A percentile compares a stretch with the other conserved stretches of the same genome.
phyloP scores from a whole-genome alignment of 2,329 filamentous ascomycete species.

The Colletotrichum noveboracense region DNA sequence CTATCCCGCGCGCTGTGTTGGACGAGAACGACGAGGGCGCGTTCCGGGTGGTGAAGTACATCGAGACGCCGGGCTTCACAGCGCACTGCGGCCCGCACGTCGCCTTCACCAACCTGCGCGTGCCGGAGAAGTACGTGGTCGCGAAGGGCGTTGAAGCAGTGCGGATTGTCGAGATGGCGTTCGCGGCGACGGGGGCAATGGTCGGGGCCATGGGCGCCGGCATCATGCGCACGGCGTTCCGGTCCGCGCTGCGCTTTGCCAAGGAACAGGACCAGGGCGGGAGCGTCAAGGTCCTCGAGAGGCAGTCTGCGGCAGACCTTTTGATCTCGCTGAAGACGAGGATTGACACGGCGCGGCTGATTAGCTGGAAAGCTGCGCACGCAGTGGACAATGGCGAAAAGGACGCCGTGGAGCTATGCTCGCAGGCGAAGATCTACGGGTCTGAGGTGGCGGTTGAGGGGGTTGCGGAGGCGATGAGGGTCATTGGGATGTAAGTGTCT shows the following conservation, averaged over 20 bases:
- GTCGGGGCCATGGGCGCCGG: constrained; percentile 61
- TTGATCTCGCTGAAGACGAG: constrained; percentile 57
- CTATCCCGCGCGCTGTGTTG: constrained; percentile 54
- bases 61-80: constrained; percentile 49
- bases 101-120: constrained; percentile 50
- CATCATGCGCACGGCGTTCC: constrained; percentile 58
- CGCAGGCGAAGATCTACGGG: constrained; percentile 57
- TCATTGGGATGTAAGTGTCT: constrained; percentile 51
- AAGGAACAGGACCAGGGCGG: constrained; percentile 54
- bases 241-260: constrained; percentile 54
- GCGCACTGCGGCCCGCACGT: constrained; percentile 55
- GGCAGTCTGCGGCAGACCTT: constrained; percentile 56
- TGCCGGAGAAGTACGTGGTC: constrained; percentile 52
- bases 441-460: constrained; percentile 54
- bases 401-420: constrained; percentile 47
- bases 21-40: constrained; percentile 44
- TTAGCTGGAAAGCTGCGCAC: constrained; percentile 58
- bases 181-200: constrained; percentile 49
- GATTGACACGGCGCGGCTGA: constrained; percentile 50
- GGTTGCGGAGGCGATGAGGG: constrained; percentile 54
- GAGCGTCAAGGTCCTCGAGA: constrained; percentile 46
- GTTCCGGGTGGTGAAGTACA: constrained; percentile 51
- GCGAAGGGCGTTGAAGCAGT: constrained; percentile 44
- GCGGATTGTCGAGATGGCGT: constrained; percentile 44
- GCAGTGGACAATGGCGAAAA: constrained; percentile 45